Conservation (phyloP, 495 filamentous ascomycete species). For the Cercophora samala region DNA sequence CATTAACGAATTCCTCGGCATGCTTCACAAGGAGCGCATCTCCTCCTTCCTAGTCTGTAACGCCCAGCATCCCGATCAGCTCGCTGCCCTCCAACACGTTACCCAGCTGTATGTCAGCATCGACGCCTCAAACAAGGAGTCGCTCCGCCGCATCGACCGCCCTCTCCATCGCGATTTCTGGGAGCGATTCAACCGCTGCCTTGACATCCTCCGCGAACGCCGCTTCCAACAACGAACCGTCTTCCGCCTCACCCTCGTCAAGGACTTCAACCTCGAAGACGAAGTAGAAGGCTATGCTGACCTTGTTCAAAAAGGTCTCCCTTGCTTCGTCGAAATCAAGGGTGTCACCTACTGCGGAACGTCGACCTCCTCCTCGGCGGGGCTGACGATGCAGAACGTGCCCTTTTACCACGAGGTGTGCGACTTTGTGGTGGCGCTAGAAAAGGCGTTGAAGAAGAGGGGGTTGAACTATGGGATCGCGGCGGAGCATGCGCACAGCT, state of each 20-base stretch:
- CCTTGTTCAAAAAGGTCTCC: conserved; percentile 77
- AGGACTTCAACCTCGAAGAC: conserved; percentile 92
- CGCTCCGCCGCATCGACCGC: conserved; percentile 78
- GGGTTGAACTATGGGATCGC: conserved; percentile 84
- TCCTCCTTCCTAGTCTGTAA: conserved; percentile 96
- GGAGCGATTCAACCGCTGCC: conserved; percentile 86
- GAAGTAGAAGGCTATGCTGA: conserved; percentile 88
- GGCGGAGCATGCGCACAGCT: conserved; percentile 91
- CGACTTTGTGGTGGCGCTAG: conserved; percentile 72
- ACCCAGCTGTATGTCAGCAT: conserved; percentile 96
- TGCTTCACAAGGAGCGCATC: conserved; percentile 82
- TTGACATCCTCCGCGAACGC: conserved; percentile 82
- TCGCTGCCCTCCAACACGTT: conserved; percentile 73
- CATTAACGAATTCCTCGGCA: conserved; percentile 82
- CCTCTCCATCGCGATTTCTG: conserved; percentile 95
- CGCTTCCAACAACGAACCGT: conserved; percentile 84
- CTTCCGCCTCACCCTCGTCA: conserved; percentile 91
- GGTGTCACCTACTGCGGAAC: conserved; percentile 97
- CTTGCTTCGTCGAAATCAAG: conserved; percentile 91
- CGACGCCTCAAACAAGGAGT: conserved; percentile 88
- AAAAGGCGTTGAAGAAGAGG: conserved; percentile 59
- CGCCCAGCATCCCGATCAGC: conserved; percentile 92
- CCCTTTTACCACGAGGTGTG: conserved; percentile 88
- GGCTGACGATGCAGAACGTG: conserved; percentile 91
- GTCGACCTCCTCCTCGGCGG: conserved; percentile 70